Percentiles rank a stretch among this genome's conserved stretches.
Conservation (phyloP, 2,329 filamentous ascomycete genomes). For the Neonectria sp. region DNA sequence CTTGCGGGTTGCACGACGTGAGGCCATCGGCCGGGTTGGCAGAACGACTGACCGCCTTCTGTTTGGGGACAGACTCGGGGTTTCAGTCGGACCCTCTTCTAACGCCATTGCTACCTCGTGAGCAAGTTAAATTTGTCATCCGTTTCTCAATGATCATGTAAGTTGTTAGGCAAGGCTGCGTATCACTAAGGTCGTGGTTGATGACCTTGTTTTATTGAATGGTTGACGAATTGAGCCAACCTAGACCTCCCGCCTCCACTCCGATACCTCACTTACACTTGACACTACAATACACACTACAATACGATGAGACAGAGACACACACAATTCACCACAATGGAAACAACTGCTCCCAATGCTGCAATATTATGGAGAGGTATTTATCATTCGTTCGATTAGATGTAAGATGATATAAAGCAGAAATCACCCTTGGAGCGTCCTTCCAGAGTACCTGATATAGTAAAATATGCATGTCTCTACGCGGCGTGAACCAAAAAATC, state of each 20-base stretch:
- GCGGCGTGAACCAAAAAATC: background rate
- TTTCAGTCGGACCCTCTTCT: background rate
- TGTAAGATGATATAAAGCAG: background rate
- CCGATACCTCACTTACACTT: background rate
- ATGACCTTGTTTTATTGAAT: background rate
- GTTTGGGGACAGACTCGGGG: background rate
- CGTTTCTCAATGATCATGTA: background rate
- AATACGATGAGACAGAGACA: background rate
- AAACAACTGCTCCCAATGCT: background rate
- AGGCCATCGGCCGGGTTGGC: conserved; percentile 41
- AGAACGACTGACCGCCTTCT: conserved; percentile 43
- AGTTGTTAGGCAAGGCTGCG: background rate
- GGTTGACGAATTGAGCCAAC: background rate
- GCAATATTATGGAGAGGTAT: background rate
- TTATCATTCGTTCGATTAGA: background rate
- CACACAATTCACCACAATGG: background rate
- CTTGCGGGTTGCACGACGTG: conserved; percentile 44
- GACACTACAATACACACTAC: no score
- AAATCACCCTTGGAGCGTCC: background rate
- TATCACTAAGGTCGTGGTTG: background rate
- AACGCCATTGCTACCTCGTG: background rate
- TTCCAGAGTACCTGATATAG: background rate
- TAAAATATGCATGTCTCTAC: background rate
- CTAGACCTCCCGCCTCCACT: no score
- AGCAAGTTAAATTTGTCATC: conserved; percentile 1